phyloP scores from a whole-genome alignment of 2,329 filamentous ascomycete genomes.

The Colletotrichum viniferum region DNA sequence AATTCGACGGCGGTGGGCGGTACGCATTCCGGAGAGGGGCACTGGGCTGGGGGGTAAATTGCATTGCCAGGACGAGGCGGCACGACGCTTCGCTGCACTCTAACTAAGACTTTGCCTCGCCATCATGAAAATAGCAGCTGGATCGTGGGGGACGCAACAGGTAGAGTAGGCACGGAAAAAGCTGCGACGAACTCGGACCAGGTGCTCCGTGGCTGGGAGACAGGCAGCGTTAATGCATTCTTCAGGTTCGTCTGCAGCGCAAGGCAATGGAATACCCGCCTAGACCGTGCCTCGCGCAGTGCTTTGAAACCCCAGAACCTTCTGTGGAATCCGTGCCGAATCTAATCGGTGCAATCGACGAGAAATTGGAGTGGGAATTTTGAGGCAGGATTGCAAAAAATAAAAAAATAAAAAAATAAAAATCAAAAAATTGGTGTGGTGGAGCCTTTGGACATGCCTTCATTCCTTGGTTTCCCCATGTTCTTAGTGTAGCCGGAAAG shows the following conservation, averaged over 20 bases:
- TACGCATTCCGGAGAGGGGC: neutral
- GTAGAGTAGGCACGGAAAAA: neutral
- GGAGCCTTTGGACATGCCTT: neutral
- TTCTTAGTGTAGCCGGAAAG: neutral
- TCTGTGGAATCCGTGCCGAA: conserved; percentile 1
- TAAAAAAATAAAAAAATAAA: too few relatives aligned
- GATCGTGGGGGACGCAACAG: neutral
- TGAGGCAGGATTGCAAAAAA: neutral
- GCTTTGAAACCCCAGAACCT: neutral
- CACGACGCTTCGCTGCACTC: neutral
- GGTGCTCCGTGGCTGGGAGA: neutral
- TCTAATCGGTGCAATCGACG: neutral
- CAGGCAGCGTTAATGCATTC: neutral
- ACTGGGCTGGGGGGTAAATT: neutral
- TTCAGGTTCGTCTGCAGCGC: neutral
- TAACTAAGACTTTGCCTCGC: neutral
- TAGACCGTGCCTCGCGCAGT: neutral
- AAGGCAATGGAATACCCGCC: neutral
- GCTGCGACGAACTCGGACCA: conserved; percentile 2
- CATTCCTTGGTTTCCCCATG: neutral
- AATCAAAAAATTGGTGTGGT: neutral
- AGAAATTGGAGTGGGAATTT: neutral
- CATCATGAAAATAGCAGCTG: neutral
- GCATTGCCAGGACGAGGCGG: neutral
- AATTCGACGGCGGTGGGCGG: neutral